A percentile compares a stretch with the other conserved stretches of the same genome.
Evolutionary conservation across 345 rosid genomes (phyloP).

Genomic region (Euphorbia pulcherrima): DNA sequence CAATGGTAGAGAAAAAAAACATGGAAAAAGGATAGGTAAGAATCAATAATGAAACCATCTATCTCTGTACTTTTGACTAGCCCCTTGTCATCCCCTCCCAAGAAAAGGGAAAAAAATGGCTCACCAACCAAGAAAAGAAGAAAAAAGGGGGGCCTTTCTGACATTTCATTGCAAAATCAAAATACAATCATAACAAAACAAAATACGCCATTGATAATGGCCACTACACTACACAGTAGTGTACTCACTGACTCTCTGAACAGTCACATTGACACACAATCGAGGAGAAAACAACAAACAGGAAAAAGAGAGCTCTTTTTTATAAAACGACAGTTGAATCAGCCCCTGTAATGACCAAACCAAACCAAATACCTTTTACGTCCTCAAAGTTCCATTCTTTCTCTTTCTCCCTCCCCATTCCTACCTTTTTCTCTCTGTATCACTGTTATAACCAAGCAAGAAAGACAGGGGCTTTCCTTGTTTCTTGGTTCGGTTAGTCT

Average conservation of each 20-base stretch:
- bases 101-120: background rate
- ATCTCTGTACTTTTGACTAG: background rate
- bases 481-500: slow-evolving; percentile 6
- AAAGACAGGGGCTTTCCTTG: background rate
- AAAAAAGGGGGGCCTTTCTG: background rate
- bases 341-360: background rate
- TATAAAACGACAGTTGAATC: slow-evolving; percentile 14
- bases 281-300: background rate
- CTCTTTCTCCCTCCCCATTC: background rate
- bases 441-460: no score
- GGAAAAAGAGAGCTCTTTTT: background rate
- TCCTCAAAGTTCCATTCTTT: slow-evolving; percentile 1
- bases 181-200: no score
- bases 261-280: background rate
- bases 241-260: background rate
- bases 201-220: background rate
- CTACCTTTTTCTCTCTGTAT: background rate
- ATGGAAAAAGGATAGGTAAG: background rate
- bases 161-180: background rate
- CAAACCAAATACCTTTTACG: background rate
- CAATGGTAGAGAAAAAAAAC: background rate
- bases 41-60: slow-evolving; percentile 4
- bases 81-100: background rate
- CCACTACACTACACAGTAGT: background rate
- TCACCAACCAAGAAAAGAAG: background rate